Evolutionary conservation across 2,329 filamentous ascomycete species (phyloP).

Genomic region (Paraphoma chrysanthemicola): DNA sequence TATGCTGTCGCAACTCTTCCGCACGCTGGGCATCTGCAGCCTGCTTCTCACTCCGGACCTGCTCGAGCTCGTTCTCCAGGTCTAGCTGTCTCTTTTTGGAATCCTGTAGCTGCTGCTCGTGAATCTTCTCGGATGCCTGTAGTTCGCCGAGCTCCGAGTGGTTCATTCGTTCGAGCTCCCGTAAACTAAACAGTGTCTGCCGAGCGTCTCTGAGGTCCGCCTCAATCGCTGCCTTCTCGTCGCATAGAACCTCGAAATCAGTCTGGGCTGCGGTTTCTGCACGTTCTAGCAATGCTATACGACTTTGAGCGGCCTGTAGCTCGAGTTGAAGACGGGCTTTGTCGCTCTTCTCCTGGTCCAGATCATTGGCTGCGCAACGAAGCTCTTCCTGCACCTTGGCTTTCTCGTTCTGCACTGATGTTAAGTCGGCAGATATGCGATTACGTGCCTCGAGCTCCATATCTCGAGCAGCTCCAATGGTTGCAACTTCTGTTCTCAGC

Average conservation of each 20-base stretch:
- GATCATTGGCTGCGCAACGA: constrained; percentile 10
- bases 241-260: constrained; percentile 25
- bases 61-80: constrained; percentile 27
- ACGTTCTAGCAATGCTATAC: constrained; percentile 25
- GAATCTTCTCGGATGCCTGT: constrained; percentile 23
- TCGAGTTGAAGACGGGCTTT: constrained; percentile 27
- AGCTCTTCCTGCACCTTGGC: constrained; percentile 30
- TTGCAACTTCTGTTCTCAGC: constrained; percentile 19
- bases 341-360: constrained; percentile 16
- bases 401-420: constrained; percentile 20
- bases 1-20: constrained; percentile 18
- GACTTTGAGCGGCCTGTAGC: constrained; percentile 29
- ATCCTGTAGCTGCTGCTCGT: constrained; percentile 26
- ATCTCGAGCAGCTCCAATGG: constrained; percentile 21
- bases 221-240: constrained; percentile 28
- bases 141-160: constrained; percentile 31
- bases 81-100: constrained; percentile 26
- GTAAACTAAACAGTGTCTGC: constrained; percentile 24
- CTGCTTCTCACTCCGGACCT: constrained; percentile 18
- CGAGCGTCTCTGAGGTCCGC: constrained; percentile 25
- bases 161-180: constrained; percentile 25
- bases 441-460: constrained; percentile 20
- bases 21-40: constrained; percentile 18
- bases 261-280: constrained; percentile 20
- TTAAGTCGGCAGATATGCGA: constrained; percentile 30